Base-by-base conservation (phyloP, 2,329 filamentous ascomycete species). In the Berkeleyomyces rouxiae region DNA sequence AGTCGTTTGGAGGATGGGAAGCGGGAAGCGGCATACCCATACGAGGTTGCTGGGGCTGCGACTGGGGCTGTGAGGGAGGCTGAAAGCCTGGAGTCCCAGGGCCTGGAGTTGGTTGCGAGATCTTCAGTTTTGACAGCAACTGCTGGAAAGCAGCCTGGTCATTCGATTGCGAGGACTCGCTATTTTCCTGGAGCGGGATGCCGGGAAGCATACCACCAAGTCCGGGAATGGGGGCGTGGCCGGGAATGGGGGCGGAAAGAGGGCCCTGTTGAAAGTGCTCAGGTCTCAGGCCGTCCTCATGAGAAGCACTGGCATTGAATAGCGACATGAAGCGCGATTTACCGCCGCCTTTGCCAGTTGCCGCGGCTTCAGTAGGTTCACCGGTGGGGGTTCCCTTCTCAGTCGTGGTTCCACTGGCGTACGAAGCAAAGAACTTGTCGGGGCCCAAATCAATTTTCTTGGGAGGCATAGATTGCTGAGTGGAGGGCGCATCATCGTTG, bases 101-200 rank as follows among this genome's bases (percentile, higher is more conserved):
- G 58, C 31, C 37, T 53, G 75, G 74, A 53, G 71, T 75, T 66
- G 69, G 67, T 53, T 73, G 69, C 64, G 82, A 80, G 63, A 77
- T 77, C 65, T 90, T 86, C 47, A 96, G 81, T 79, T 96, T 95
- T 67, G 87, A 82, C 43, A 96, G 77, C 55, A 96, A 81, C 53
- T 85, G 82, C 67, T 90, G 83, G 73, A 96, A 96, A 1, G 90
- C 91, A 71, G 90, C 87, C 72, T 90, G 89, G 69, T 96, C 91
- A 61, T 84, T 53, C 10, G 49, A 53, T 37, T 53, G 49, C 7
- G 49, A 53, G 16, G 49, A 53, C 31, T 11, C 49, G 82, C 66
- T 84, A 83, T 11, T 61, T 4, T 77, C 74, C 9, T 77, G 74
- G 23, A 73, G 67, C 58, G 44, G 74, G 72, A 40, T 61, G 46